Evolutionary conservation across 176 grass and related monocot species (phyloP), one percentile per base, ranked within the genome.

Genomic region (Luzula sylvatica): DNA sequence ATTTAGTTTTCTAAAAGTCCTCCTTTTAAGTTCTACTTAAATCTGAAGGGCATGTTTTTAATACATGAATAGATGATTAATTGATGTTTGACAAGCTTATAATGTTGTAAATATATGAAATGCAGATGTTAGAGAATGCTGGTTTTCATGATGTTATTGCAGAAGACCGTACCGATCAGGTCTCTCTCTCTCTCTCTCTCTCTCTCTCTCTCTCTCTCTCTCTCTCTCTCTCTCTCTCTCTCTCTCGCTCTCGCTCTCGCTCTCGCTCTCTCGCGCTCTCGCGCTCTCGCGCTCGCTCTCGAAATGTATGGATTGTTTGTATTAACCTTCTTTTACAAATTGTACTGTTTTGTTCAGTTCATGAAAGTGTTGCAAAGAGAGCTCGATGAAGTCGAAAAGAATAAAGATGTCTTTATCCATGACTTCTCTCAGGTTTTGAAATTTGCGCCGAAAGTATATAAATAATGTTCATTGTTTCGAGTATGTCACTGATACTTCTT

Each of bases 111-210:
- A 46, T 46, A n/a, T n/a, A 46, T 49, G 44, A 49, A 64, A 46
- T 64, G 43, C 29, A 64, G 92, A 98, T 98, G 85, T 77, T 98
- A 11, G 52, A 83, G 75, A 30, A 78, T 74, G 85, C 69, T 17
- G 85, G 92, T 52, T 98, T 98, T 56, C 59, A 65, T 7, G 68
- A 83, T 66, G 85, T 90, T 30, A 7, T 82, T 5, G 75, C 85
- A 0, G 92, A 98, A 75, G 92, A 98, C 46, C 75, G 81, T 54
- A 98, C 85, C 7, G 57, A 87, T 23, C 92, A 98, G 85, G 92
- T 98, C 3, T 32, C 50, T 22, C n/a, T 48, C 38, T 56, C 52
- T 59, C 8, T 40, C 66, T 52, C 13, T 45, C 50, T 45, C 7
- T 42, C 43, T 39, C 29, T 46, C 44, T n/a, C 25, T 27, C 18